These are phyloP conservation scores for Paramyrothecium roridum DNA, from an alignment of 2,329 filamentous ascomycete species.

Conservation along the genomic window DNA sequence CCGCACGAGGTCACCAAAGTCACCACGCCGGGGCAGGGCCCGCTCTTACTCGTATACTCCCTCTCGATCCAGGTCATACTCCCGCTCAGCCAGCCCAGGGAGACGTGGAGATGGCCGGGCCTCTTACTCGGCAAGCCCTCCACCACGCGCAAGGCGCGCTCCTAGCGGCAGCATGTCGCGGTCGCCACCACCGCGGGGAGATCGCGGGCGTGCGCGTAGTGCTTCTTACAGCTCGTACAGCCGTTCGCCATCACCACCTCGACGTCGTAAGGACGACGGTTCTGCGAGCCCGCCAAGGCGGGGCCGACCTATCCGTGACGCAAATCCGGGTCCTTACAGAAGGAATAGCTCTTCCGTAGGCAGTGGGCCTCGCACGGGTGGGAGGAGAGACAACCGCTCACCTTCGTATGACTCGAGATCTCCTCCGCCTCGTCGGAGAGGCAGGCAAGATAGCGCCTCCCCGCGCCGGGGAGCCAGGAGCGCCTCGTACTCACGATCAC, in stretches of 20 bases:
- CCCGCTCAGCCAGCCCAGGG: constrained; percentile 32
- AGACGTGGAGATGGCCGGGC: constrained; percentile 13
- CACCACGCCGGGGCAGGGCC: constrained; percentile 15
- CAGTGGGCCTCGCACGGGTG: constrained; percentile 19
- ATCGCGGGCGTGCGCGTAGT: constrained; percentile 17
- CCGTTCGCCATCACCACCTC: constrained; percentile 15
- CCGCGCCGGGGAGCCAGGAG: constrained; percentile 13
- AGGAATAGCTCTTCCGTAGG: constrained; percentile 32
- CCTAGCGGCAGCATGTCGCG: constrained; percentile 21
- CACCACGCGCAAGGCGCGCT: constrained; percentile 18
- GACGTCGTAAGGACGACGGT: constrained; percentile 12
- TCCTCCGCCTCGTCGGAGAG: constrained; percentile 17
- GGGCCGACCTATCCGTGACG: constrained; percentile 13
- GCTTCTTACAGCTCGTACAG: constrained; percentile 16
- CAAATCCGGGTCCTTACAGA: constrained; percentile 11
- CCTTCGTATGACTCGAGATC: constrained; percentile 27
- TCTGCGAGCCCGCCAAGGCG: constrained; percentile 18
- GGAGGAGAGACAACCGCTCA: constrained; percentile 21
- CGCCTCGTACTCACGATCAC: constrained; percentile 19
- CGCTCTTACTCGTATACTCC: constrained; percentile 21
- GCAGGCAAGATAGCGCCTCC: constrained; percentile 12
- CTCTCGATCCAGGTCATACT: constrained; percentile 42
- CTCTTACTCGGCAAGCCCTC: constrained; percentile 27
- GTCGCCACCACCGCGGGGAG: constrained; percentile 23
- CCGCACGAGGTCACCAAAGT: constrained; percentile 23